A percentile compares a stretch with the other conserved stretches of the same genome.
These are phyloP conservation scores for Barnettozyma siamensis DNA, from an alignment of 805 yeast genomes.

Conservation along the genomic window DNA sequence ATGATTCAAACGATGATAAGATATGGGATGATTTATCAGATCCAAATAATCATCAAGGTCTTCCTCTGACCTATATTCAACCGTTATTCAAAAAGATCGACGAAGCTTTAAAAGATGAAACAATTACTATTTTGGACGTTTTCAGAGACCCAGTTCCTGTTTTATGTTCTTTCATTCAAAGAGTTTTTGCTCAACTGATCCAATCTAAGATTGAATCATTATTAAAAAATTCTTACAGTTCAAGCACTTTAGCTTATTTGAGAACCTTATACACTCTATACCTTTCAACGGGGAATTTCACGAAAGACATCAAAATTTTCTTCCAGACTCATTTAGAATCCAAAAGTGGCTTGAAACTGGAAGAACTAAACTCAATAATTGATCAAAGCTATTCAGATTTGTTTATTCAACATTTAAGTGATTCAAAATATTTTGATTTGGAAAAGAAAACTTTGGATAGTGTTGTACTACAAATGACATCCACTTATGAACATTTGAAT, in stretches of 20 bases:
- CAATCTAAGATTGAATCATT: conserved; percentile 51
- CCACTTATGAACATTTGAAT: conserved; percentile 27
- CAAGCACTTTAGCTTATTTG: conserved; percentile 65
- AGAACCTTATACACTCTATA: conserved; percentile 69
- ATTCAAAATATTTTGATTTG: conserved; percentile 59
- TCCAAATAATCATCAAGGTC: conserved; percentile 44
- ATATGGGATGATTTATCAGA: conserved; percentile 58
- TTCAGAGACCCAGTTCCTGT: conserved; percentile 67
- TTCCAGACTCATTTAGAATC: conserved; percentile 39
- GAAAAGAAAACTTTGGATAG: conserved; percentile 65
- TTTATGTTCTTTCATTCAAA: conserved; percentile 60
- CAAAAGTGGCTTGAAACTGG: conserved; percentile 31
- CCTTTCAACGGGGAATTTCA: conserved; percentile 50
- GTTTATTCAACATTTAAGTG: conserved; percentile 63
- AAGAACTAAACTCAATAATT: conserved; percentile 41
- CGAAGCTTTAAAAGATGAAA: conserved; percentile 61
- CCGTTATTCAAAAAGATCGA: conserved; percentile 49
- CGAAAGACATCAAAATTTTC: conserved; percentile 59
- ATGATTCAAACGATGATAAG: conserved; percentile 35
- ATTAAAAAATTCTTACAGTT: conserved; percentile 55
- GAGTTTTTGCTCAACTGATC: conserved; percentile 70
- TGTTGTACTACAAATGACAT: conserved; percentile 27
- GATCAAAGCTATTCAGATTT: conserved; percentile 72
- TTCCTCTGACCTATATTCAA: conserved; percentile 48
- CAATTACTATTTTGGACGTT: conserved; percentile 65